Base-by-base conservation (phyloP, 768 basidiomycete genomes). In the Lactarius hengduanensis region DNA sequence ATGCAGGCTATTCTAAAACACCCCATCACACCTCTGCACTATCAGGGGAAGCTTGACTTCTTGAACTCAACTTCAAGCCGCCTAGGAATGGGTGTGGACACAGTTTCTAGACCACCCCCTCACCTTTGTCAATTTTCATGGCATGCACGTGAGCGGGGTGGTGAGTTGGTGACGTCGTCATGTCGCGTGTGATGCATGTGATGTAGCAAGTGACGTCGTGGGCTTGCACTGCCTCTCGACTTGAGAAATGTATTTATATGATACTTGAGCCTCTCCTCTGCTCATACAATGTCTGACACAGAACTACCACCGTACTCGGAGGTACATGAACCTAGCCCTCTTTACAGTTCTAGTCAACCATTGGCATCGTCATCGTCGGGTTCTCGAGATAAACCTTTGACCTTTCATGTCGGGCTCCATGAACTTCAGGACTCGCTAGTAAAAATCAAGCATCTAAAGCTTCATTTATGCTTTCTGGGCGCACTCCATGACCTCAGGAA, bases 361-460 rank as follows among this genome's bases (percentile, higher is more conserved):
- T 22, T 54, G 8, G 47, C 65, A 11, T 67, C 66, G 18, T 67
- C 66, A 1, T 62, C 66, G 8, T 67, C 66, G 3, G 38, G 28
- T 32, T n/a, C 66, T 18, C 22, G 3, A 38, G 40, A 50, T 32
- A 43, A 47, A 34, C 10, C 57, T 0, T 30, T 11, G 20, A 59
- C 58, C 7, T 67, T 63, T 32, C 57, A 20, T 22, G 34, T 67
- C 38, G 61, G 66, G 20, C 66, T 63, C n/a, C 66, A 20, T 63
- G 66, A 62, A 18, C 61, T 67, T 45, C 61, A 22, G n/a, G 62
- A 43, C 7, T 41, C 66, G 10, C 57, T 63, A 3, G 66, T 67
- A n/a, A 40, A 43, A 20, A 36, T 45, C 18, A 59, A 63, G 40
- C 57, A 63, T 40, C 6, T 63, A 28, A 63, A 34, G 18, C 66